Evolutionary conservation across 495 filamentous ascomycete species (phyloP).

Genomic region (Hypomontagnella submonticulosa): DNA sequence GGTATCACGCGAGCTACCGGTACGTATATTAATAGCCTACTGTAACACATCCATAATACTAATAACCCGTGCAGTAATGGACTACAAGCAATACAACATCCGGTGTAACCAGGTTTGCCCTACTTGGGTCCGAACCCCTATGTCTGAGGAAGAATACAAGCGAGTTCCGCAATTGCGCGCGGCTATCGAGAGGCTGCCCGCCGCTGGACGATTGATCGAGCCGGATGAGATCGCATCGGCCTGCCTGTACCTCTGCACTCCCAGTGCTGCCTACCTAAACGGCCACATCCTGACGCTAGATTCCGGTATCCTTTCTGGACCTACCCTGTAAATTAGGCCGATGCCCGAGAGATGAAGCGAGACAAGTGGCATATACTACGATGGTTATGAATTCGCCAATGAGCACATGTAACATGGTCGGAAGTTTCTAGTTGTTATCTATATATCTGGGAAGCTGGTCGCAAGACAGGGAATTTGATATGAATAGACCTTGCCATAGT

Average conservation of each 20-base stretch:
- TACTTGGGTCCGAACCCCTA: slow-evolving; percentile 55
- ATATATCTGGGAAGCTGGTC: too few species aligned
- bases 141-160: slow-evolving; percentile 49
- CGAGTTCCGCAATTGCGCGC: slow-evolving; percentile 21
- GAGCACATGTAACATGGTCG: too few species aligned
- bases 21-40: slow-evolving; percentile 3
- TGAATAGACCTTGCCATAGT: too few species aligned
- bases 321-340: slow-evolving; percentile 35
- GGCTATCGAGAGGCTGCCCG: slow-evolving; percentile 14
- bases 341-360: too few species aligned
- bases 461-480: too few species aligned
- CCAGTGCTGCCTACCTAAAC: slow-evolving; percentile 23
- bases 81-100: slow-evolving; percentile 33
- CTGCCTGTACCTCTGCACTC: slow-evolving; percentile 40
- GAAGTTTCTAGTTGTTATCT: too few species aligned
- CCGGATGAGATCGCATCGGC: slow-evolving; percentile 38
- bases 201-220: slow-evolving; percentile 27
- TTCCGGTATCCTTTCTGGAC: slow-evolving; percentile 20
- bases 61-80: slow-evolving; percentile 26
- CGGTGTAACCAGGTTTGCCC: slow-evolving; percentile 44
- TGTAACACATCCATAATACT: not conserved
- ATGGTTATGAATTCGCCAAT: too few species aligned
- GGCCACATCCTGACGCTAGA: slow-evolving; percentile 30
- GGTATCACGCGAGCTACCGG: slow-evolving; percentile 40
- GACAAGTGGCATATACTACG: too few species aligned